Conservation (phyloP, 257 asterid genomes). For the Phtheirospermum japonicum region DNA sequence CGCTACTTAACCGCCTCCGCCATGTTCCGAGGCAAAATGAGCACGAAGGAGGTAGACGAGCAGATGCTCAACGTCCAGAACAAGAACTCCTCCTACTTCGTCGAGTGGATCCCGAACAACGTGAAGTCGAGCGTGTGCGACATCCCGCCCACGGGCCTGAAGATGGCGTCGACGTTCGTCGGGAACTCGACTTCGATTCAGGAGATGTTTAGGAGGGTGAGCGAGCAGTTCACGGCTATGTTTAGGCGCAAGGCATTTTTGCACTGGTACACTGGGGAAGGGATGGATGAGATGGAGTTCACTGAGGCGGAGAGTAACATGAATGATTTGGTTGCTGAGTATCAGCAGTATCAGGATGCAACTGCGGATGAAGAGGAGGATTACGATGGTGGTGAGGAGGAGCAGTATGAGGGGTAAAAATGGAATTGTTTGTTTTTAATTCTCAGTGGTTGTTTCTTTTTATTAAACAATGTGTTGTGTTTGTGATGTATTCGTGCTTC, state of each 20-base stretch:
- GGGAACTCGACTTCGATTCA: constrained; percentile 87
- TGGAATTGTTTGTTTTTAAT: background rate
- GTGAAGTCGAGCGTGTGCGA: constrained; percentile 90
- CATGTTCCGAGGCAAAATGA: constrained; percentile 90
- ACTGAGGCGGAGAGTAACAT: constrained; percentile 90
- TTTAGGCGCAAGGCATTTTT: constrained; percentile 85
- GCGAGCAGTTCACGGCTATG: constrained; percentile 93
- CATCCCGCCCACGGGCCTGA: constrained; percentile 72
- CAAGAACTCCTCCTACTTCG: constrained; percentile 87
- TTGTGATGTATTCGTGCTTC: background rate
- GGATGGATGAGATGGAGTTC: constrained; percentile 93
- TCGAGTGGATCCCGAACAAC: constrained; percentile 88
- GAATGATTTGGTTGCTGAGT: constrained; percentile 86
- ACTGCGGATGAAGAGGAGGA: constrained; percentile 78
- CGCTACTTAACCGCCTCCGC: constrained; percentile 85
- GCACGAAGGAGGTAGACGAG: constrained; percentile 87
- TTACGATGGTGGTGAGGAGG: constrained; percentile 50
- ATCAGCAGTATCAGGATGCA: constrained; percentile 90
- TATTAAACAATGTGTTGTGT: background rate
- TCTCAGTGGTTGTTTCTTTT: background rate
- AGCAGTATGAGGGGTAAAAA: constrained; percentile 32
- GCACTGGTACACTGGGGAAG: constrained; percentile 94
- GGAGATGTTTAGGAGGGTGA: constrained; percentile 88
- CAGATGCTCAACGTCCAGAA: constrained; percentile 92
- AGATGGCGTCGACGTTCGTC: constrained; percentile 72